Evolutionary conservation across 768 basidiomycete genomes (phyloP), one percentile per base, ranked within the genome.

Genomic region (Rhodotorula kratochvilovae): DNA sequence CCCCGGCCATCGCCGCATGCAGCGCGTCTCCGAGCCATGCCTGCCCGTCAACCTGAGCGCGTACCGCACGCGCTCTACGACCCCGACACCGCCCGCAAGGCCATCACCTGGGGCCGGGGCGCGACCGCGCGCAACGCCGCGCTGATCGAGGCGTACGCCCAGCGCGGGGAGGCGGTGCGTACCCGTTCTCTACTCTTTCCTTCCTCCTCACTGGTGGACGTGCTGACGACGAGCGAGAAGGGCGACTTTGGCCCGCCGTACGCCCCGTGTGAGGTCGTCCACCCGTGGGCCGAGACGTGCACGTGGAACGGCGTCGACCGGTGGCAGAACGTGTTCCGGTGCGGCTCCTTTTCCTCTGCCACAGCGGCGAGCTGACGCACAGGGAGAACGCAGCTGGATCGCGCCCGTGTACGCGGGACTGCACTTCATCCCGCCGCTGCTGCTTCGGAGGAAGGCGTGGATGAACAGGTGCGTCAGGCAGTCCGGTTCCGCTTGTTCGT

Each of bases 371-470:
- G 3, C 23, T 13, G 31, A 27, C 45, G 42, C n/a, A 43, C 5
- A 17, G 31, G 6, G 6, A 27, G 31, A 31, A 1, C 23, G 21
- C 77, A 76, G 80, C n/a, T 82, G 78, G 77, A 81, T 81, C 73
- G 72, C 80, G 4, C 80, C 84, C 60, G 82, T 83, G 27, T 98
- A 98, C 76, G 88, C 90, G 31, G 92, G 91, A 1, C 81, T 98
- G 43, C 95, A 97, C 79, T 85, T 96, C 69, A 86, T 96, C 39
- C 94, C 95, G 2, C 84, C 88, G 58, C 81, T 97, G 19, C 82
- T 96, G 10, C 91, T 98, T 80, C 90, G 91, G 76, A 83, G 89
- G 50, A 83, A 84, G 35, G 80, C 82, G 0, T 90, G 95, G 79
- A 77, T 84, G 60, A 82, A 85, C 54, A 85, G 88, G 75, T 75